Conservation (phyloP, 2,329 filamentous ascomycete species). For the Epichloe amarillans region DNA sequence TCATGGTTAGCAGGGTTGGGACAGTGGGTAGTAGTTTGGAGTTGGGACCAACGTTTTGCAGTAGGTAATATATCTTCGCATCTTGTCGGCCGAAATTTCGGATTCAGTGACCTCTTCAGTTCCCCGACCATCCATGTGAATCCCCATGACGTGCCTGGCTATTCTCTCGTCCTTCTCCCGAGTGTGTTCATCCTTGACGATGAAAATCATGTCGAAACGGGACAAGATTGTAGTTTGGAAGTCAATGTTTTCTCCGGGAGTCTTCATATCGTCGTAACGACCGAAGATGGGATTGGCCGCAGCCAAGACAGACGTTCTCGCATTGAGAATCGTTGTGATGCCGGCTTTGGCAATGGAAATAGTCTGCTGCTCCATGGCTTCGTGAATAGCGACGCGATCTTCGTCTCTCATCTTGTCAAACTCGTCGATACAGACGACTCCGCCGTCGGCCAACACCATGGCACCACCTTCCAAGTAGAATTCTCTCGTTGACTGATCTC, state of each 20-base stretch:
- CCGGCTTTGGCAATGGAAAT: constrained; percentile 98
- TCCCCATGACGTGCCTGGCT: constrained; percentile 91
- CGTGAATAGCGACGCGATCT: constrained; percentile 93
- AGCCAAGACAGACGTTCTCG: constrained; percentile 84
- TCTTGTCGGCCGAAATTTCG: constrained; percentile 88
- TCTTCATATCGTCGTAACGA: constrained; percentile 95
- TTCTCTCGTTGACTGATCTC: constrained; percentile 81
- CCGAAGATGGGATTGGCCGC: constrained; percentile 97
- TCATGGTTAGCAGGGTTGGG: constrained; percentile 15
- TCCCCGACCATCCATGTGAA: constrained; percentile 84
- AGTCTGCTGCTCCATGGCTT: constrained; percentile 99
- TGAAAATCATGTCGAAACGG: constrained; percentile 99
- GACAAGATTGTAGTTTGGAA: constrained; percentile 98
- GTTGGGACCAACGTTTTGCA: constrained; percentile 65
- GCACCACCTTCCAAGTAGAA: constrained; percentile 97
- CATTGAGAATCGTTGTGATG: constrained; percentile 96
- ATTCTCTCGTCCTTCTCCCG: constrained; percentile 82
- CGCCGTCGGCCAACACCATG: constrained; percentile 94
- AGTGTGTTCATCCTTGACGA: constrained; percentile 90
- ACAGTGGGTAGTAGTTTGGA: constrained; percentile 44
- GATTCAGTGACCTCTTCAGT: constrained; percentile 72
- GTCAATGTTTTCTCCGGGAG: constrained; percentile 95
- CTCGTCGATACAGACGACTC: constrained; percentile 96
- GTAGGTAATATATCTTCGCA: constrained; percentile 95
- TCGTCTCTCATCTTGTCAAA: constrained; percentile 99